Evolutionary conservation across 2,329 filamentous ascomycete genomes (phyloP), one percentile per base, ranked within the genome.

Genomic region (Pseudogymnoascus sp.): DNA sequence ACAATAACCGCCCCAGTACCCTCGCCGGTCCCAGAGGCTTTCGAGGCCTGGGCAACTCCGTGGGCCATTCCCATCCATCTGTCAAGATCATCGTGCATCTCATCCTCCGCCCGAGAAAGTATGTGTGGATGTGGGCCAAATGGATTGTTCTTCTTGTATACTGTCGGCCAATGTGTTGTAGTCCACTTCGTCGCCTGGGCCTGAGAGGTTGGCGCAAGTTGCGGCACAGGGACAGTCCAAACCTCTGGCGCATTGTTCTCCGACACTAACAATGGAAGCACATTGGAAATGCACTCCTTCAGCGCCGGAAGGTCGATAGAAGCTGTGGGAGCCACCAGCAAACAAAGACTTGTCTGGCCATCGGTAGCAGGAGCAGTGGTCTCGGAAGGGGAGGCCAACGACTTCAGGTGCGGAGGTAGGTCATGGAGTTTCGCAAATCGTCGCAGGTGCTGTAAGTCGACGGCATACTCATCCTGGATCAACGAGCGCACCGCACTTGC

Each of bases 131-230:
- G 90, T 15, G 90, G 89, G 3, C 90, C 90, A 61, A 92, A 88
- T 2, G 89, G 89, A 69, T 94, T 94, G 65, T 88, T 92, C 75
- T 91, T 91, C 64, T 89, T 86, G 74, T 94, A 95, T 56, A 92
- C 83, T 1, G 86, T 88, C 10, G 90, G 90, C 90, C 90, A 95
- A 71, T 90, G 92, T 66, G 85, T 79, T 33, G 81, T 77, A 23
- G 84, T 86, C 89, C 89, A 94, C 70, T 82, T 76, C 23, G 81
- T 82, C 7, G 90, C 88, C 71, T 92, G 88, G 37, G 86, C 78
- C 65, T 86, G 82, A 3, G 88, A 92, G 4, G 86, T 90, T 1
- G 90, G 90, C 21, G 89, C 80, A 45, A 90, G 75, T 23, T 86
- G 76, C 5, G 90, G 90, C 10, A 94, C 85, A 0, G 83, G 81